These are phyloP conservation scores for Pouteria glomerata DNA, from an alignment of 148 eudicot genomes.

Conservation along the genomic window DNA sequence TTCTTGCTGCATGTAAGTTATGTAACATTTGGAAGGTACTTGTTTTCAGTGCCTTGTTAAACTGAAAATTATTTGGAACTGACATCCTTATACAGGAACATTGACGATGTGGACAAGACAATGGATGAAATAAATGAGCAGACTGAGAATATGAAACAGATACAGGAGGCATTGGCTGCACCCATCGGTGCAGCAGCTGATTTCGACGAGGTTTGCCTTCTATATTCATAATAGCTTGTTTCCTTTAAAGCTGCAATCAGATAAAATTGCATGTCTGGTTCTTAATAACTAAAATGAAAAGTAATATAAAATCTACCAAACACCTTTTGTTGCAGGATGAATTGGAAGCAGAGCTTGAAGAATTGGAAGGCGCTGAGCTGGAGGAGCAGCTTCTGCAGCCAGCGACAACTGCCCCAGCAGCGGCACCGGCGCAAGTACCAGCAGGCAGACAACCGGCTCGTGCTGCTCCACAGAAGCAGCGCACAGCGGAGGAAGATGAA, in stretches of 20 bases:
- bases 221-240: background rate
- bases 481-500: conserved; percentile 60
- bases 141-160: conserved; percentile 53
- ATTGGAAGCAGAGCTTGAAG: conserved; percentile 63
- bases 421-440: conserved; percentile 29
- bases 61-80: background rate
- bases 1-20: too few relatives aligned
- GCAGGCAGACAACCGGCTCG: conserved; percentile 41
- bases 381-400: conserved; percentile 48
- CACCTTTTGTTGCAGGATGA: conserved; percentile 37
- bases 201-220: conserved; percentile 42
- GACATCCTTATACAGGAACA: conserved; percentile 28
- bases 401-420: conserved; percentile 45
- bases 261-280: too few relatives aligned
- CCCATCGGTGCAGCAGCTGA: conserved; percentile 54
- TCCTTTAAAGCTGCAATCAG: background rate
- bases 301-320: background rate
- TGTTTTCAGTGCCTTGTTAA: too few relatives aligned
- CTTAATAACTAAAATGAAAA: background rate
- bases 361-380: conserved; percentile 48
- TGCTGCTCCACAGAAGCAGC: conserved; percentile 35
- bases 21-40: too few relatives aligned
- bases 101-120: conserved; percentile 55
- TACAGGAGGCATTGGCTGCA: conserved; percentile 47
- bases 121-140: conserved; percentile 64